These are phyloP conservation scores for Candida michaelii DNA, from an alignment of 805 yeast genomes.

Conservation along the genomic window DNA sequence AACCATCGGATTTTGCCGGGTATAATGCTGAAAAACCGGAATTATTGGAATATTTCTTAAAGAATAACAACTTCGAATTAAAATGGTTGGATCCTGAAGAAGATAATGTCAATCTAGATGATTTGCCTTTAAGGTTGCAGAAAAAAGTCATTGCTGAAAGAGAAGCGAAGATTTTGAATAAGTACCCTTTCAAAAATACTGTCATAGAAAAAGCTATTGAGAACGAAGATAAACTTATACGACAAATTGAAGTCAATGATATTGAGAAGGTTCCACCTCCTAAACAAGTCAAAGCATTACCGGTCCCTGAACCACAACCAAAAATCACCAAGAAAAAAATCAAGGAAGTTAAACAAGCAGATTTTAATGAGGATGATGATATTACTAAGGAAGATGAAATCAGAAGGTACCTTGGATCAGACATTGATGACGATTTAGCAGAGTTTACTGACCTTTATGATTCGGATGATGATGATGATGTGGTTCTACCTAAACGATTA, in stretches of 20 bases:
- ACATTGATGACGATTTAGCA: slow-evolving; percentile 15
- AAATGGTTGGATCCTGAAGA: slow-evolving; percentile 33
- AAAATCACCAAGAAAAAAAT: slow-evolving; percentile 3
- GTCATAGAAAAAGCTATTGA: slow-evolving; percentile 25
- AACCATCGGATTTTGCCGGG: slow-evolving; percentile 45
- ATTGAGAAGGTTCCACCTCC: not conserved
- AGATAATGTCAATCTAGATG: slow-evolving; percentile 21
- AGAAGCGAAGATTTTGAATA: slow-evolving; percentile 28
- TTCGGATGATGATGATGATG: slow-evolving; percentile 5
- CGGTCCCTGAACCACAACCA: not conserved
- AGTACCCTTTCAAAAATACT: slow-evolving; percentile 35
- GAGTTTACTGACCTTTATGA: slow-evolving; percentile 11
- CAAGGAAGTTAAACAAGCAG: slow-evolving; percentile 6
- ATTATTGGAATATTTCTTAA: slow-evolving; percentile 29
- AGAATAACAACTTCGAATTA: slow-evolving; percentile 26
- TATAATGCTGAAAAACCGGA: slow-evolving; percentile 29
- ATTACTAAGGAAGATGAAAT: slow-evolving; percentile 1
- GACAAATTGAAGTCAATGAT: slow-evolving; percentile 4
- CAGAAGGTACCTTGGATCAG: slow-evolving; percentile 3
- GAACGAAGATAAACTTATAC: slow-evolving; percentile 21
- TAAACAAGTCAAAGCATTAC: not conserved
- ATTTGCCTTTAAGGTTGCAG: slow-evolving; percentile 40
- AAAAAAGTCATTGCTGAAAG: slow-evolving; percentile 37
- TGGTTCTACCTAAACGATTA: slow-evolving; percentile 11
- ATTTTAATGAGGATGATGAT: slow-evolving; percentile 5